Conservation (phyloP, 2,329 filamentous ascomycete species). For the Diaporthe citrichinensis region DNA sequence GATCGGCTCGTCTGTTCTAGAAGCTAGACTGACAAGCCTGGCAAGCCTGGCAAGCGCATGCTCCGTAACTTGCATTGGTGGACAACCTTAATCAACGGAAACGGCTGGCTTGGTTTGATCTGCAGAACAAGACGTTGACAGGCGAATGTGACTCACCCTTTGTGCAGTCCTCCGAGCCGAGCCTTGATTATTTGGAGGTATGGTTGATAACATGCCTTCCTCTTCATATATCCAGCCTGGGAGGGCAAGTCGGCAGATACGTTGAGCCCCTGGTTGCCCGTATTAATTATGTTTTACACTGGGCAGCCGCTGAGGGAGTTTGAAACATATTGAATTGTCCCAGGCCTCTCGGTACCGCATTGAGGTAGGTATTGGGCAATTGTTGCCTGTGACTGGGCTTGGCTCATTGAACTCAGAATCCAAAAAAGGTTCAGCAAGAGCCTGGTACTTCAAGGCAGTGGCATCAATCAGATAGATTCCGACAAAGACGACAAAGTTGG, state of each 20-base stretch:
- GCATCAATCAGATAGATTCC: neutral
- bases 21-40: conserved; percentile 13
- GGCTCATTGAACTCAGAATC: neutral
- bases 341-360: neutral
- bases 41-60: neutral
- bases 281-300: neutral
- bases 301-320: neutral
- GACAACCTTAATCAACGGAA: neutral
- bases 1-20: conserved; percentile 27
- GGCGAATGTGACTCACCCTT: conserved; percentile 17
- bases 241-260: neutral
- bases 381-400: neutral
- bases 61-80: conserved; percentile 28
- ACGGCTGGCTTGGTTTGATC: conserved; percentile 18
- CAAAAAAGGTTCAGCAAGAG: neutral
- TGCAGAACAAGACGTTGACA: conserved; percentile 18
- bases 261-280: neutral
- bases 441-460: neutral
- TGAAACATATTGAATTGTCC: conserved; percentile 6
- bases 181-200: neutral
- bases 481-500: conserved; percentile 1
- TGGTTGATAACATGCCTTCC: neutral
- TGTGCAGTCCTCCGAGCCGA: neutral
- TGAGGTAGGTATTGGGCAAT: no score
- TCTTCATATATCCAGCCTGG: neutral